These are phyloP conservation scores for Rosa rugosa DNA, from an alignment of 306 rosid species.

Conservation along the genomic window DNA sequence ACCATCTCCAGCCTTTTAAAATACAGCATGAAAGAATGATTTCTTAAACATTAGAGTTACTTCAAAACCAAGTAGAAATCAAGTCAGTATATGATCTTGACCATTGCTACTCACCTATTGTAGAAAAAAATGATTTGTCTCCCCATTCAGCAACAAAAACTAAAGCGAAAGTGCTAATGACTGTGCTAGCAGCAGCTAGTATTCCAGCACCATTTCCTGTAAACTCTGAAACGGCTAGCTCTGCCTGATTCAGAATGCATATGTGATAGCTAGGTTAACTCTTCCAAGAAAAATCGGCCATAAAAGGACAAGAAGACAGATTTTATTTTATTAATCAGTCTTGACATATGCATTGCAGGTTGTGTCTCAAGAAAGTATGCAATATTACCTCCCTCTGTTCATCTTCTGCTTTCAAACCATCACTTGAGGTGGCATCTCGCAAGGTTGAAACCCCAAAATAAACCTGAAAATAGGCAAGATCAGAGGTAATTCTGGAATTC, in stretches of 20 bases:
- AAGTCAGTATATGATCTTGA: background rate
- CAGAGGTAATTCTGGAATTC: conserved; percentile 23
- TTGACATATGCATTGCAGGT: conserved; percentile 6
- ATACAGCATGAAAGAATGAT: conserved; percentile 12
- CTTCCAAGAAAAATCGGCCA: background rate
- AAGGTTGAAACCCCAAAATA: conserved; percentile 95
- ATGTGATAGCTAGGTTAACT: conserved; percentile 19
- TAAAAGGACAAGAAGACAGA: conserved; percentile 17
- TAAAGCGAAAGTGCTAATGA: conserved; percentile 65
- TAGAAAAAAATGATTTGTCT: conserved; percentile 94
- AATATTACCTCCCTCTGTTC: conserved; percentile 89
- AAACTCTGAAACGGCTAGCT: conserved; percentile 85
- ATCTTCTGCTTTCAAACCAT: conserved; percentile 75
- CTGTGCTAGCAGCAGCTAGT: conserved; percentile 77
- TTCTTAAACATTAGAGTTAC: background rate
- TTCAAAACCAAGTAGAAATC: background rate
- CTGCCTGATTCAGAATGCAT: conserved; percentile 75
- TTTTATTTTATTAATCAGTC: background rate
- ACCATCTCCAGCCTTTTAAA: conserved; percentile 5
- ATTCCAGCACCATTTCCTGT: conserved; percentile 89
- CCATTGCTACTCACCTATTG: conserved; percentile 65
- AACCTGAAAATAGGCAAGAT: conserved; percentile 47
- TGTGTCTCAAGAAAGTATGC: conserved; percentile 6
- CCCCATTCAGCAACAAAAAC: conserved; percentile 99
- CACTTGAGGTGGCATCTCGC: conserved; percentile 80